Evolutionary conservation across 2,329 filamentous ascomycete genomes (phyloP), one percentile per base, ranked within the genome.

Genomic region (Sarocladiaceae sp.): DNA sequence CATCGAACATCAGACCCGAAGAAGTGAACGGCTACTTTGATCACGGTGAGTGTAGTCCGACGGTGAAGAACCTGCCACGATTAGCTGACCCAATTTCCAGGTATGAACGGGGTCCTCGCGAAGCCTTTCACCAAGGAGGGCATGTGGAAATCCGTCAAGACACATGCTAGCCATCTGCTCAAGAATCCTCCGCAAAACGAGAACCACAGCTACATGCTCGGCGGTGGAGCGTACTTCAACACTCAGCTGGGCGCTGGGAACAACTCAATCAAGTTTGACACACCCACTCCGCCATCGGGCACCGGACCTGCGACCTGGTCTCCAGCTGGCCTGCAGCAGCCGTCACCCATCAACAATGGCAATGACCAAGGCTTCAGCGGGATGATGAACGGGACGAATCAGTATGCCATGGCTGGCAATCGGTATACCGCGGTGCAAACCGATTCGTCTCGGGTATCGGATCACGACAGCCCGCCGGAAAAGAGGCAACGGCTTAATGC

Each of bases 21-120:
- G 94, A 99, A 66, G 95, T 97, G 56, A 89, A 93, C 51, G 92
- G 95, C 73, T 99, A 99, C 66, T 97, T 97, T 73, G 86, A 93
- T 62, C 92, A 96, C 72, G 94, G 92, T 94, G 79, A 75, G 86
- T 69, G 18, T 22, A 17, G 7, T 36, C 12, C 22, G 15, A 13
- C n/a, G 3, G 18, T 39, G 6, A 12, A 11, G 10, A 33, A n/a
- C 12, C 22, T 47, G 28, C 3, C 12, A 1, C 5, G 13, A 22
- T 29, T 40, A 40, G 39, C 49, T 62, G 35, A 60, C 50, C 17
- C 4, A 23, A 3, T n/a, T 36, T n/a, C 2, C 36, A 96, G 92
- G 93, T 39, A 97, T 99, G 92, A 95, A 96, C 64, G 94, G 96
- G 64, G 93, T 99, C 17, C 74, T 99, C 55, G 93, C 94, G 0